Evolutionary conservation across 2,329 filamentous ascomycete species (phyloP), one percentile per base, ranked within the genome.

Genomic region (Claviceps purpurea): DNA sequence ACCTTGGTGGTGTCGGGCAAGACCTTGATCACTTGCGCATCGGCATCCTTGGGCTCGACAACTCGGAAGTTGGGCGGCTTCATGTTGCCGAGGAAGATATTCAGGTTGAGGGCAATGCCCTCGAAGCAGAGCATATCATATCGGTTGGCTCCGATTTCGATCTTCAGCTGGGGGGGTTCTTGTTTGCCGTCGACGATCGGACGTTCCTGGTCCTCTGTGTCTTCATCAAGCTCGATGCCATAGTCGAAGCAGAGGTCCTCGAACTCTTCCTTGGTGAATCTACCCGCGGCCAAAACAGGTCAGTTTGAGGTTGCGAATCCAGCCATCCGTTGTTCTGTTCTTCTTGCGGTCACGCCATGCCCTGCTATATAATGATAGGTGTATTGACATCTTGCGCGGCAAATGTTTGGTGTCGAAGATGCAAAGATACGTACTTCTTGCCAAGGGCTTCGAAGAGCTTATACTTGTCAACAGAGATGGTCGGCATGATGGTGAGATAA

Each of bases 221-320:
- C 93, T 73, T 97, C 91, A 73, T 98, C 93, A 60, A 98, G 80
- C 71, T 98, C 93, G 66, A 98, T 94, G 55, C 90, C 90, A 66
- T 95, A 98, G 64, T 98, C 91, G 78, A 98, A 98, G 71, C 93
- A 97, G 61, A 98, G 77, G 65, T 95, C 87, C 70, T 98, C 93
- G 65, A 98, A 98, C 65, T 95, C 88, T 62, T 95, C 82, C 57
- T 88, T 93, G 52, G 91, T 95, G 70, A 87, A 91, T 60, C 86
- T 90, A 55, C 42, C 43, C 42, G 39, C 42, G 47, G 49, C 50
- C n/a, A 24, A 52, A 20, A 39, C 13, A 53, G 26, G 58, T 64
- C 52, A 62, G 61, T 11, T 30, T 50, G 26, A 30, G 20, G 20
- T 44, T 42, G 30, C 30, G 4, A 43, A 10, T 8, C 8, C 13